Percentiles rank a stretch among this genome's conserved stretches.
phyloP scores from a whole-genome alignment of 768 basidiomycete species.

The Lentinula sp. region DNA sequence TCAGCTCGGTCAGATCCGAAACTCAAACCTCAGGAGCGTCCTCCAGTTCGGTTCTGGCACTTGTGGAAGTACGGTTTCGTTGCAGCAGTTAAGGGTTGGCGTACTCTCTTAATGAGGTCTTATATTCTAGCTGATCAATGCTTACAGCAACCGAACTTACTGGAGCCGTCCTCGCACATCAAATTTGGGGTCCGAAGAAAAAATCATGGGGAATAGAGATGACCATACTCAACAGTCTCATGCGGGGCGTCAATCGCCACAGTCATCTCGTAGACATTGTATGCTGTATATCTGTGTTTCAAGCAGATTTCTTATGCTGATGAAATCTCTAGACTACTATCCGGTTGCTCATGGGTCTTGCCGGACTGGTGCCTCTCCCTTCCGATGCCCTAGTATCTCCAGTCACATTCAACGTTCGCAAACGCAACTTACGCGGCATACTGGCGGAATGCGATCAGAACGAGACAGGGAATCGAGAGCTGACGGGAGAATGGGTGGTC shows the following conservation, averaged over 20 bases:
- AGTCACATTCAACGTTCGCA: constrained; percentile 81
- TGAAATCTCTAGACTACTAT: constrained; percentile 34
- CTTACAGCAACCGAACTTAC: constrained; percentile 41
- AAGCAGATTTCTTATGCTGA: background rate
- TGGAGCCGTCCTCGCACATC: constrained; percentile 69
- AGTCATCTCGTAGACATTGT: constrained; percentile 82
- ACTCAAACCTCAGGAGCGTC: constrained; percentile 50
- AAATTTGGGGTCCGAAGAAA: constrained; percentile 81
- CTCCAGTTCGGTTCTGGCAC: constrained; percentile 60
- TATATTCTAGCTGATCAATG: background rate
- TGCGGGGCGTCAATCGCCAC: constrained; percentile 79
- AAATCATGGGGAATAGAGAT: constrained; percentile 94
- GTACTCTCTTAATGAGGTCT: background rate
- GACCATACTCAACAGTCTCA: constrained; percentile 81
- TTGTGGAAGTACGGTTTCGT: constrained; percentile 68
- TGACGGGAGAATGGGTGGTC: constrained; percentile 97
- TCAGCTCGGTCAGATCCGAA: constrained; percentile 68
- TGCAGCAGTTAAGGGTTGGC: constrained; percentile 59
- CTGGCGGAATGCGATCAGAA: constrained; percentile 65
- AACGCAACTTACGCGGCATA: constrained; percentile 71
- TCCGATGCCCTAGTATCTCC: constrained; percentile 94
- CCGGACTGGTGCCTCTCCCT: constrained; percentile 79
- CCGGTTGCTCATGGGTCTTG: constrained; percentile 68
- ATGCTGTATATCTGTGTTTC: constrained; percentile 17
- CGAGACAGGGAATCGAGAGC: constrained; percentile 74